Evolutionary conservation across 352 stramenopile species (phyloP).

Genomic region (Phytopythium cucurbitacearum): DNA sequence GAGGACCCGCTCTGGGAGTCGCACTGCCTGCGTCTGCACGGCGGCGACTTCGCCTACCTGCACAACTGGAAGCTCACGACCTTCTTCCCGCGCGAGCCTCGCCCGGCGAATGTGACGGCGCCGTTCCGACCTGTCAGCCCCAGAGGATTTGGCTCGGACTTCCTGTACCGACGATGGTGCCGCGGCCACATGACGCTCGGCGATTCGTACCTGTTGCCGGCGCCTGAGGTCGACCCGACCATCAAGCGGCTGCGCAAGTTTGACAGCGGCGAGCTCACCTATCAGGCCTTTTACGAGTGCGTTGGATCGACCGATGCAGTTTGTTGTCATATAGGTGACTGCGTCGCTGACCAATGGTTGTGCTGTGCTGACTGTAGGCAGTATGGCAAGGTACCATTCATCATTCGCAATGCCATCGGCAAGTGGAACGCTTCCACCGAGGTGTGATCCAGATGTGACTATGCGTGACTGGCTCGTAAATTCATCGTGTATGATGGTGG

Average conservation of each 20-base stretch:
- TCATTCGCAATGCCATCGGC: conserved; percentile 60
- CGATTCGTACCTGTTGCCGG: conserved; percentile 38
- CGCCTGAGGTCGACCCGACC: conserved; percentile 34
- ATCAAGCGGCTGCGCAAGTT: conserved; percentile 52
- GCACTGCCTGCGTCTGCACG: conserved; percentile 67
- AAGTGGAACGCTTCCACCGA: conserved; percentile 69
- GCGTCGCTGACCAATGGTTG: background rate
- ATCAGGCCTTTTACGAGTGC: conserved; percentile 70
- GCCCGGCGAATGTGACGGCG: conserved; percentile 17
- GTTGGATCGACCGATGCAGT: conserved; percentile 4
- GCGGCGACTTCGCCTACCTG: conserved; percentile 61
- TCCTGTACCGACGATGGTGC: conserved; percentile 84
- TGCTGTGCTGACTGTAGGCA: conserved; percentile 27
- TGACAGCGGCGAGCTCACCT: conserved; percentile 52
- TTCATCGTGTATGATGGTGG: background rate
- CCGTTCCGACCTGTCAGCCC: conserved; percentile 6
- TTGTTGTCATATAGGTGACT: background rate
- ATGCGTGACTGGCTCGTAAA: background rate
- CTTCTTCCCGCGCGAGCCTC: conserved; percentile 60
- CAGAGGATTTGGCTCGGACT: conserved; percentile 67
- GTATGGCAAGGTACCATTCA: conserved; percentile 67
- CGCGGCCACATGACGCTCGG: conserved; percentile 74
- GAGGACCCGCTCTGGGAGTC: conserved; percentile 84
- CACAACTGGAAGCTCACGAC: conserved; percentile 74
- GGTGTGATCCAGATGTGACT: conserved; percentile 13